Base-by-base conservation (phyloP, 2,329 filamentous ascomycete genomes). In the Zasmidium cellare region DNA sequence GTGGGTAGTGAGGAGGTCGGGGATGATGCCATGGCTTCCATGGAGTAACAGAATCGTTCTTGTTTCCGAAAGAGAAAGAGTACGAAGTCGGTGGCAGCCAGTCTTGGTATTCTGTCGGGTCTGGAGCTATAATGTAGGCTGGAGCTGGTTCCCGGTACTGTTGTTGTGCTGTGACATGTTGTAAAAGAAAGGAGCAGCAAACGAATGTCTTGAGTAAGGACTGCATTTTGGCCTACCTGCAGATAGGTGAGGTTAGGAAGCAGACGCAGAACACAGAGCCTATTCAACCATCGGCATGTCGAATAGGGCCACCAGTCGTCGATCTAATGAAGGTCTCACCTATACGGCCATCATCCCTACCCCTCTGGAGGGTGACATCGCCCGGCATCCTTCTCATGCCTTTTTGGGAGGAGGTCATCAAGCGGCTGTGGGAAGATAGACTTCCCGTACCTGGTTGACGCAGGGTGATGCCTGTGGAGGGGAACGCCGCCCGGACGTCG, bases 31-130 rank as follows among this genome's bases (percentile, higher is more conserved):
- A 57, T 28, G 61, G 53, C 50, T 51, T 24, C 59, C 59, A 61
- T 14, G 59, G 59, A 12, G 59, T 61, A 23, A 61, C 59, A 35
- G 59, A 56, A 18, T 19, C 35, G 24, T 61, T 61, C 47, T 25
- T 56, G 54, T 59, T 54, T 24, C 56, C 24, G 35, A 61, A 61
- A 38, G 49, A 28, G 20, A 56, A 56, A 35, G 58, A 57, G 28
- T 53, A 53, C n/a, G 56, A 47, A 11, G 52, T 54, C 20, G 52
- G 58, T 9, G 59, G 59, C 12, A 47, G 19, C 56, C 56, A 61
- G 25, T 58, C 51, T 28, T 25, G 44, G 28, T 61, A 61, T 31
- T 50, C 46, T 18, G 44, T 56, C 9, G 59, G 59, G 46, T 61
- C 49, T 14, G 56, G 56, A n/a, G 59, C 45, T 28, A 61, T 54